These are phyloP conservation scores for Aulographum hederae DNA, from an alignment of 2,329 filamentous ascomycete genomes.

Conservation along the genomic window DNA sequence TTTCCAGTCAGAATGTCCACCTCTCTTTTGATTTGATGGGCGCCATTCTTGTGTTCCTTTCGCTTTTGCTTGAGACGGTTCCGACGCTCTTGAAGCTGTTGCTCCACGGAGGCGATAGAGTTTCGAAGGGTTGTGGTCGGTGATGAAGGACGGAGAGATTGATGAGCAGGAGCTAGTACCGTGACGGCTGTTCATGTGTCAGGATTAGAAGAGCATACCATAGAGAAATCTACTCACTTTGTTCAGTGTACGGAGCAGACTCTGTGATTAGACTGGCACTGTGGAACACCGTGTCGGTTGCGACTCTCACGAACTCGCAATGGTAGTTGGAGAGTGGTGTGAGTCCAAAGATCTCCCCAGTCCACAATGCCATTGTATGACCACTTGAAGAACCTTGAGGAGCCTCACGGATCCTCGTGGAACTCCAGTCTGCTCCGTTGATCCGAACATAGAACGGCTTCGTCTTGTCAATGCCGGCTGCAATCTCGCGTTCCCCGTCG, in stretches of 20 bases:
- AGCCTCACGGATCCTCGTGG: conserved; percentile 45
- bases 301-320: conserved; percentile 57
- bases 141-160: conserved; percentile 53
- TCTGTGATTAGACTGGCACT: conserved; percentile 55
- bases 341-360: conserved; percentile 48
- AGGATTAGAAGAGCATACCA: no score
- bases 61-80: conserved; percentile 50
- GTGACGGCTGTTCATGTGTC: no score
- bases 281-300: conserved; percentile 48
- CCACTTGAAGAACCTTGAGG: conserved; percentile 26
- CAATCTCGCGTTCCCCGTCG: conserved; percentile 16
- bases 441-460: conserved; percentile 67
- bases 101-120: conserved; percentile 54
- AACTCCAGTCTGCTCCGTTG: conserved; percentile 66
- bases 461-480: conserved; percentile 40
- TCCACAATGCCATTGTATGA: conserved; percentile 37
- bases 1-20: conserved; percentile 50
- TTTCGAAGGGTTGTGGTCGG: conserved; percentile 60
- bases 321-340: conserved; percentile 60
- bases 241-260: conserved; percentile 37
- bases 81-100: conserved; percentile 51
- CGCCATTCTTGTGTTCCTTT: conserved; percentile 55
- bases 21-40: conserved; percentile 52
- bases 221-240: conserved; percentile 24
- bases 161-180: conserved; percentile 35